Evolutionary conservation across 768 basidiomycete species (phyloP).

Genomic region (Exsudoporus frostii): DNA sequence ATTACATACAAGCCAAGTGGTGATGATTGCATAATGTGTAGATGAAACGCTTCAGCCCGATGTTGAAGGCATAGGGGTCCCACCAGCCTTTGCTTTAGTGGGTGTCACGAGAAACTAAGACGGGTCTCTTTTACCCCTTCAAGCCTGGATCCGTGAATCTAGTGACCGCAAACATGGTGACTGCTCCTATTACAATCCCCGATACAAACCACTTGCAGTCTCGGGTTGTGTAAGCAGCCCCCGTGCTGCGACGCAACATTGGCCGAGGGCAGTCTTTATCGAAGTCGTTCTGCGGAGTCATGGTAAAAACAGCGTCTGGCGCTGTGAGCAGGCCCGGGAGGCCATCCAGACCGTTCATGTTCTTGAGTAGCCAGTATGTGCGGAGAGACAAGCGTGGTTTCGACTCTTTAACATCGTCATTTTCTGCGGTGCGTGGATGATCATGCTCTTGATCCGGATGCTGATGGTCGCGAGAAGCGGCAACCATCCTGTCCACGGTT

Average conservation of each 20-base stretch:
- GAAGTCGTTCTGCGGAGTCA: conserved; percentile 14
- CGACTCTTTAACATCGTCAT: neutral
- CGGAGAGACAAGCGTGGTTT: conserved; percentile 40
- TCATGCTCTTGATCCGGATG: neutral
- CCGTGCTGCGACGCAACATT: conserved; percentile 2
- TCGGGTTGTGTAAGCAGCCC: neutral
- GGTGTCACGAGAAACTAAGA: neutral
- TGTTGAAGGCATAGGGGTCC: neutral
- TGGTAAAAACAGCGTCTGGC: conserved; percentile 16
- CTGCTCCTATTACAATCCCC: conserved; percentile 20
- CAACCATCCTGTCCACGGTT: conserved; percentile 32
- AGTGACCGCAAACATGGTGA: conserved; percentile 6
- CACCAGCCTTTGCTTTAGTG: neutral
- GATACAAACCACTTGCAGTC: conserved; percentile 12
- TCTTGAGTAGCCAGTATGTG: conserved; percentile 50
- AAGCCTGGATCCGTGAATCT: neutral
- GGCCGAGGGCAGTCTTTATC: conserved; percentile 14
- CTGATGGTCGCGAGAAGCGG: neutral
- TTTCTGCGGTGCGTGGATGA: neutral
- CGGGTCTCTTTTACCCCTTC: neutral
- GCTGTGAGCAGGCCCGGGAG: conserved; percentile 45
- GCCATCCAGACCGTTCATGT: conserved; percentile 56
- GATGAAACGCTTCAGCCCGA: no score
- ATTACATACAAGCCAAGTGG: neutral
- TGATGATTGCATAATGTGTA: neutral